Evolutionary conservation across 345 rosid species (phyloP), one percentile per base, ranked within the genome.

Genomic region (Dimocarpus longan): DNA sequence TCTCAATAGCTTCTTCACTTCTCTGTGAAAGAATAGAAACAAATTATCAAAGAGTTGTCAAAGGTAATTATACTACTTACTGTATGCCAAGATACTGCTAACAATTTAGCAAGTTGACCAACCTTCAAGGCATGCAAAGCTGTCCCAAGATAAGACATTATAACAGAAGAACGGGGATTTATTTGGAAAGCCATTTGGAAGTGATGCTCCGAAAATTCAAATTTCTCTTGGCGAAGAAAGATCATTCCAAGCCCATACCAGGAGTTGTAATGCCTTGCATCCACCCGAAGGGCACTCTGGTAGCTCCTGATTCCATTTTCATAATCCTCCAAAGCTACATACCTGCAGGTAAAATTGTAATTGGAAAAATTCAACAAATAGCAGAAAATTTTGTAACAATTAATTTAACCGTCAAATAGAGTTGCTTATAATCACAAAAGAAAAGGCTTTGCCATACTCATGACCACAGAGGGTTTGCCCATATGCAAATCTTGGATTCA

Each of bases 231-330:
- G 74, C 98, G 94, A 75, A 96, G 95, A 79, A 87, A 94, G 73
- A 94, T 86, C 97, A 94, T 92, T 77, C 98, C 99, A 79, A 96
- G 97, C 48, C 99, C 99, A 82, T 96, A 94, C 98, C 98, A 96
- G 9, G 99, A 80, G 48, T 96, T 96, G 80, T 96, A 96, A 83
- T 96, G 99, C 82, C 99, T 93, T 70, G 91, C 78, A 90, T 96
- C 99, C 76, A 96, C 88, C 75, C 91, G 78, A 57, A 96, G 95
- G 78, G 99, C 98, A 80, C 83, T 93, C 77, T 94, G 99, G 79
- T 94, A 96, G 86, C 98, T 87, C 87, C 86, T 96, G 70, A 96
- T 91, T 82, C 98, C 99, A 52, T 86, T 96, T 81, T 96, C 99
- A 85, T 89, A 96, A 86, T 96, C 98, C 86, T 94, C 98, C 10